These are phyloP conservation scores for Poa annua DNA, from an alignment of 176 grass and related monocot species.

Conservation along the genomic window DNA sequence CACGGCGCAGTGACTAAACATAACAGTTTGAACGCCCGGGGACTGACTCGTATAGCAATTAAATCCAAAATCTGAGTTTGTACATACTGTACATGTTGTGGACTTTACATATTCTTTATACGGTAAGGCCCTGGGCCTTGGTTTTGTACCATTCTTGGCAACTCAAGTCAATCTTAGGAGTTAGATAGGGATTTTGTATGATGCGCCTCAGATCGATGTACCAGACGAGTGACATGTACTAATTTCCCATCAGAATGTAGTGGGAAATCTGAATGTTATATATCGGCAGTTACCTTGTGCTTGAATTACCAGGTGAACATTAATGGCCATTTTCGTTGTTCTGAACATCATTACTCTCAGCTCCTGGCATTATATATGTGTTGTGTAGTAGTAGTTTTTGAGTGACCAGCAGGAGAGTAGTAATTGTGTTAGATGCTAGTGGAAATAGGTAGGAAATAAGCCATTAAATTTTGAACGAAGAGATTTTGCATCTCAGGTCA, in stretches of 20 bases:
- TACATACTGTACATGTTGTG: conserved; percentile 62
- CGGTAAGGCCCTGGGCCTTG: conserved; percentile 31
- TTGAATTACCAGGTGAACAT: neutral
- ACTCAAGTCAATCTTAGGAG: conserved; percentile 30
- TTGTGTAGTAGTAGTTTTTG: conserved; percentile 5
- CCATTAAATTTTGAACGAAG: neutral
- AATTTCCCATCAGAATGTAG: neutral
- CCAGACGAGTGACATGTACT: neutral
- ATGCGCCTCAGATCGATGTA: conserved; percentile 30
- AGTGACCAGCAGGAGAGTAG: neutral
- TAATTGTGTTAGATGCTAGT: neutral
- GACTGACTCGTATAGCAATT: conserved; percentile 36
- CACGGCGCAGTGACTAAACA: conserved; percentile 32
- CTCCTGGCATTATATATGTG: conserved; percentile 20
- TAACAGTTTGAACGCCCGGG: conserved; percentile 17
- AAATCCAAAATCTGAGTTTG: conserved; percentile 11
- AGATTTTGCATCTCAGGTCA: neutral
- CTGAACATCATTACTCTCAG: conserved; percentile 1
- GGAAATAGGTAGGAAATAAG: neutral
- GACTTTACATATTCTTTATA: conserved; percentile 52
- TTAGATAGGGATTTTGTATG: conserved; percentile 47
- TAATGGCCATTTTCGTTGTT: neutral
- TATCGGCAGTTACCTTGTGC: neutral
- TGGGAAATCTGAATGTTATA: conserved; percentile 7
- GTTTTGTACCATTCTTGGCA: conserved; percentile 55